These are phyloP conservation scores for Cornus kousa DNA, from an alignment of 148 eudicot species.

Conservation along the genomic window DNA sequence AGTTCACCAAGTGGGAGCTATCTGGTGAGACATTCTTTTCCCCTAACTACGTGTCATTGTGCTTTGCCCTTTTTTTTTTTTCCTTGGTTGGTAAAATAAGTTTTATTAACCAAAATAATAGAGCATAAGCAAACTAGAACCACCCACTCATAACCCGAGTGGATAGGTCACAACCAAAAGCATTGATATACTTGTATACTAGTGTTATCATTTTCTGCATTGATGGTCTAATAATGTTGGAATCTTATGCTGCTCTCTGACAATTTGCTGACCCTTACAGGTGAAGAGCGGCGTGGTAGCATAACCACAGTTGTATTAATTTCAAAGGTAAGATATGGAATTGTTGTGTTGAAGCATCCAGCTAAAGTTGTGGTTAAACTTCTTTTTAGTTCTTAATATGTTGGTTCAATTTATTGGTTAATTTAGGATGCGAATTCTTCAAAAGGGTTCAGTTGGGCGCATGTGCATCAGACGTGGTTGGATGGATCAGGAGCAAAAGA, in stretches of 20 bases:
- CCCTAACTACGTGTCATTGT: no score
- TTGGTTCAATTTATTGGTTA: slow-evolving; percentile 6
- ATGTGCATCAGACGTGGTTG: slow-evolving; percentile 73
- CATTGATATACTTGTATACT: background rate
- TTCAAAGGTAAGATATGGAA: slow-evolving; percentile 42
- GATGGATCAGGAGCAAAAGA: slow-evolving; percentile 37
- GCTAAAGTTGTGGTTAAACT: background rate
- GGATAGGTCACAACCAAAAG: background rate
- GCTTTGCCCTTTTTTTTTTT: no score
- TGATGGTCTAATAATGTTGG: no score
- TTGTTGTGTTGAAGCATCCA: slow-evolving; percentile 1
- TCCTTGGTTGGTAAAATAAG: background rate
- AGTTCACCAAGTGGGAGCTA: slow-evolving; percentile 54
- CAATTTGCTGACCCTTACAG: slow-evolving; percentile 17
- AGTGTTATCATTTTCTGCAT: background rate
- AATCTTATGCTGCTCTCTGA: background rate
- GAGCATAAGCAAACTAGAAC: background rate
- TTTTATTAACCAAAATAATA: background rate
- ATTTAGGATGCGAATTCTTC: slow-evolving; percentile 43
- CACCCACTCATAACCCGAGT: background rate
- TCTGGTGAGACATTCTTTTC: slow-evolving; percentile 28
- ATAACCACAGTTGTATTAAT: slow-evolving; percentile 39
- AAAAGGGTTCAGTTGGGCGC: slow-evolving; percentile 62
- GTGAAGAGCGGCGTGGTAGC: slow-evolving; percentile 47
- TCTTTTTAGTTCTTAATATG: background rate